Conservation (phyloP, 2,329 filamentous ascomycete species). For the Trichoderma afroharzianum region DNA sequence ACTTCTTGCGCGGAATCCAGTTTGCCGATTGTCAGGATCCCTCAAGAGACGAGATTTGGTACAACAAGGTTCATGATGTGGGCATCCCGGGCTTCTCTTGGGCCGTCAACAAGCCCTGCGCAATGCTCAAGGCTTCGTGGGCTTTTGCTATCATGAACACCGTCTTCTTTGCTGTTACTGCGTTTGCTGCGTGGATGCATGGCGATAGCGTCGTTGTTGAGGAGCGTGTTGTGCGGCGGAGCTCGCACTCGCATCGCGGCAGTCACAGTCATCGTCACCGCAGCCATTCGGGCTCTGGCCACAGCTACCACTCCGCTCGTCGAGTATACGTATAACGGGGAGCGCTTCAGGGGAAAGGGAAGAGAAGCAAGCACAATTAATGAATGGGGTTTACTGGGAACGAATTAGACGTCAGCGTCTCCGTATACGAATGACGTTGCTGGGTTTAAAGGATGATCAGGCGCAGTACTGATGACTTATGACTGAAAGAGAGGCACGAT, state of each 20-base stretch:
- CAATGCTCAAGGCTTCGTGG: slow-evolving; percentile 88
- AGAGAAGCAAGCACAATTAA: not conserved
- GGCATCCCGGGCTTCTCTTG: slow-evolving; percentile 50
- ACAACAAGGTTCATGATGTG: slow-evolving; percentile 59
- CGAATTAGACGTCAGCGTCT: not conserved
- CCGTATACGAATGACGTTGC: not conserved
- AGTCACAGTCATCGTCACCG: slow-evolving; percentile 42
- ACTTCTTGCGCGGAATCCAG: slow-evolving; percentile 56
- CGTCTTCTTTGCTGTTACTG: slow-evolving; percentile 75
- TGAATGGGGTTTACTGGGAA: not conserved
- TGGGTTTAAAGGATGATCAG: not conserved
- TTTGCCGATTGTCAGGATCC: slow-evolving; percentile 66
- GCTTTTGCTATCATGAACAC: slow-evolving; percentile 87
- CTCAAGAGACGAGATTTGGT: slow-evolving; percentile 45
- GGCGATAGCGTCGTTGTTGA: slow-evolving; percentile 47
- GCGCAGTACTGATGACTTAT: slow-evolving; percentile 7
- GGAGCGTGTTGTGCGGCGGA: slow-evolving; percentile 20
- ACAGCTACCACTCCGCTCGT: slow-evolving; percentile 48
- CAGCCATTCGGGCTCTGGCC: slow-evolving; percentile 37
- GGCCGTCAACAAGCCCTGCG: slow-evolving; percentile 70
- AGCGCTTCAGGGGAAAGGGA: not conserved
- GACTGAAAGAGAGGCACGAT: not conserved
- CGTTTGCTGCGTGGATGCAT: slow-evolving; percentile 62
- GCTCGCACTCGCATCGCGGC: slow-evolving; percentile 36
- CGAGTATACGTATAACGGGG: slow-evolving; percentile 43